Conservation (phyloP, 257 asterid genomes). For the Ilex asprella region DNA sequence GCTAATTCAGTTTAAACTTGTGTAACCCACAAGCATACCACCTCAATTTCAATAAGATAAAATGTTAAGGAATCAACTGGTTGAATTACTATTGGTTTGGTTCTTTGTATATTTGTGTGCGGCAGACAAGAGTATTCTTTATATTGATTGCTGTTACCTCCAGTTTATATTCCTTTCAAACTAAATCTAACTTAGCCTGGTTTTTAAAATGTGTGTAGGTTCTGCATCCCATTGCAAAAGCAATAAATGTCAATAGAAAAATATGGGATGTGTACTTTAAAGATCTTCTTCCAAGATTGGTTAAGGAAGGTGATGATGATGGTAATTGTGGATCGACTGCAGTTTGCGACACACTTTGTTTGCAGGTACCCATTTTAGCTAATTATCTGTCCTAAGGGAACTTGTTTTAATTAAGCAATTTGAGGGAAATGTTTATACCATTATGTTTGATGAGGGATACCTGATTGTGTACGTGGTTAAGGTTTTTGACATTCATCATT, state of each 20-base stretch:
- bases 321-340: conserved; percentile 92
- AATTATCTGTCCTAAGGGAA: background rate
- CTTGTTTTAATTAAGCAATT: no score
- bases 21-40: background rate
- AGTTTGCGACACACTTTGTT: conserved; percentile 71
- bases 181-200: background rate
- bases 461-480: no score
- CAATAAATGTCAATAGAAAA: conserved; percentile 65
- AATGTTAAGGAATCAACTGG: no score
- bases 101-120: background rate
- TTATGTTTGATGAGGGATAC: background rate
- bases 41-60: no score
- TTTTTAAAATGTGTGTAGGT: conserved; percentile 32
- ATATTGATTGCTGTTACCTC: background rate
- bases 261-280: conserved; percentile 86
- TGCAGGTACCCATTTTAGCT: conserved; percentile 56
- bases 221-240: conserved; percentile 63
- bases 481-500: no score
- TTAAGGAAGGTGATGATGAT: conserved; percentile 69
- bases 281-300: conserved; percentile 69
- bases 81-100: no score
- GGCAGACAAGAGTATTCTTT: background rate
- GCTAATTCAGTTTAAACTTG: no score
- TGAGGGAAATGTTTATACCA: background rate
- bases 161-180: background rate